phyloP scores from a whole-genome alignment of 2,329 filamentous ascomycete species.

The Proliferodiscus dingleyae region DNA sequence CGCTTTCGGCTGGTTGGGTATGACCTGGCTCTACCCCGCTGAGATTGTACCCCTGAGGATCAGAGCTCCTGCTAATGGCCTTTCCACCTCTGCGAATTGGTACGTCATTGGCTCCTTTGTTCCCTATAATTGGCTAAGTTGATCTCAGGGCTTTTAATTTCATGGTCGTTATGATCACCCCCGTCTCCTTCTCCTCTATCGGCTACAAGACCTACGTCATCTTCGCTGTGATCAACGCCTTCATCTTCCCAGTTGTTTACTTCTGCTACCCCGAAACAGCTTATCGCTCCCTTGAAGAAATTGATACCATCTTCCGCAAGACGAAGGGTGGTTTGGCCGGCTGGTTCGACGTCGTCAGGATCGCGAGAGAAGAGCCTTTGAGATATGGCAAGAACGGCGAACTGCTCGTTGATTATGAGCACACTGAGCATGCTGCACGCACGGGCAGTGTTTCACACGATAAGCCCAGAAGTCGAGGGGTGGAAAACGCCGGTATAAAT shows the following conservation, averaged over 20 bases:
- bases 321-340: conserved; percentile 33
- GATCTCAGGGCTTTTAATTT: conserved; percentile 50
- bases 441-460: not conserved
- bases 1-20: conserved; percentile 46
- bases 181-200: conserved; percentile 42
- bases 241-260: conserved; percentile 39
- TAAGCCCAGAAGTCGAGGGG: not conserved
- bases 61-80: conserved; percentile 52
- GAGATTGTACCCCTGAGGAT: conserved; percentile 50
- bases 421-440: conserved; percentile 20
- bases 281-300: conserved; percentile 60
- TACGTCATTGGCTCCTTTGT: not conserved
- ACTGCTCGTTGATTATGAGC: conserved; percentile 37
- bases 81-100: conserved; percentile 37
- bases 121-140: not conserved
- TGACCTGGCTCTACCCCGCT: conserved; percentile 54
- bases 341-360: conserved; percentile 38
- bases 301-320: conserved; percentile 60
- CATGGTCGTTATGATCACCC: conserved; percentile 38
- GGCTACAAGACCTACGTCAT: conserved; percentile 58
- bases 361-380: conserved; percentile 44
- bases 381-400: conserved; percentile 57
- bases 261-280: conserved; percentile 63
- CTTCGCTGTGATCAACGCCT: conserved; percentile 52
- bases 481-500: not conserved